Conservation (phyloP, 1,284 basidiomycete species). For the Athelia sp. region DNA sequence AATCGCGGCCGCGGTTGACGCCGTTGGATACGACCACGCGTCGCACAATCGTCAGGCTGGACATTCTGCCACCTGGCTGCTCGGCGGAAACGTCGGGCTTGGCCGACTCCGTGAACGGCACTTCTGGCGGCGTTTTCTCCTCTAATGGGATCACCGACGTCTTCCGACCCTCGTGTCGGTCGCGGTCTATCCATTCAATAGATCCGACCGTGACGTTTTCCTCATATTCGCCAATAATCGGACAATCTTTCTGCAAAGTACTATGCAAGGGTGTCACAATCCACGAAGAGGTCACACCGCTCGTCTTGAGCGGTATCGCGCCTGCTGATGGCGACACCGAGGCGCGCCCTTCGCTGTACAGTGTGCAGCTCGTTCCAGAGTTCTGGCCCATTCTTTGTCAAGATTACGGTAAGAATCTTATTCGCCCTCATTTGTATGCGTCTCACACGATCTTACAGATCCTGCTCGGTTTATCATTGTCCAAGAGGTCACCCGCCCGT, state of each 20-base stretch:
- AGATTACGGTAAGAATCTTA: too few species aligned
- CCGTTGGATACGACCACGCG: neutral
- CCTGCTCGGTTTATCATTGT: neutral
- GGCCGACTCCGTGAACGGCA: too few species aligned
- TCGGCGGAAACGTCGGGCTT: too few species aligned
- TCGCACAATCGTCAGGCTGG: neutral
- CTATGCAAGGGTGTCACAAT: neutral
- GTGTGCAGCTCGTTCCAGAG: neutral
- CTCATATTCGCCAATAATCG: neutral
- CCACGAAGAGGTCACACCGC: neutral
- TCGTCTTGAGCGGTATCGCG: neutral
- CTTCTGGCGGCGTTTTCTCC: neutral
- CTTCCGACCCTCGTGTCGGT: neutral
- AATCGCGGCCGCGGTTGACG: neutral
- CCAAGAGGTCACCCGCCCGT: neutral
- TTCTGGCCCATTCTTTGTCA: neutral
- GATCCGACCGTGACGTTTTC: neutral
- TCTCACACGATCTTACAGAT: too few species aligned
- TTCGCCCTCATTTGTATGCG: too few species aligned
- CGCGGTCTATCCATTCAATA: neutral
- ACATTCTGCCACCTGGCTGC: neutral
- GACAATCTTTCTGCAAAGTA: neutral
- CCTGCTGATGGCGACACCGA: neutral
- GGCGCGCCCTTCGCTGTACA: neutral
- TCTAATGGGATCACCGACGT: conserved; percentile 1